Base-by-base conservation (phyloP, 176 grass and related monocot genomes). In the Tuctoria greenei region DNA sequence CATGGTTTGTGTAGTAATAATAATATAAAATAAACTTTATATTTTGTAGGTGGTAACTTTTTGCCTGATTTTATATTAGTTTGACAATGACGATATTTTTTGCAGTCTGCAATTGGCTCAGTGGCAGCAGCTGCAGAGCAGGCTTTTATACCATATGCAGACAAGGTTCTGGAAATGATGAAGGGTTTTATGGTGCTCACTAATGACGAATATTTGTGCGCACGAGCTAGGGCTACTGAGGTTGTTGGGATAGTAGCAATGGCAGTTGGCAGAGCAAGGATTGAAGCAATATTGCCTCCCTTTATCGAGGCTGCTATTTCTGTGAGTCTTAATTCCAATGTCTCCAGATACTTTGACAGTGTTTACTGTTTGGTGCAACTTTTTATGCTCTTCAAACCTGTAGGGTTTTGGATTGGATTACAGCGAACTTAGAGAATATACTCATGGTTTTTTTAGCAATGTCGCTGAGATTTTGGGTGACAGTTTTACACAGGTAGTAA, bases 371-470 rank as follows among this genome's bases (percentile, higher is more conserved):
- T 56, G 64, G 36, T 64, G 38, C 28, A 78, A 76, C 18, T 74
- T 4, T 80, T 74, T 81, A 71, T 67, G 64, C 14, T 44, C 68
- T 50, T 82, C 31, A 14, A 80, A 65, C 25, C 66, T 74, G 64
- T 84, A 99, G 95, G 91, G 91, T 92, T 99, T 95, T 77, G 78
- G 82, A 79, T 84, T 99, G 83, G 89, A 99, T 66, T 95, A 84
- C 74, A 99, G 95, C n/a, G 91, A 99, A 86, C 91, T 99, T 59
- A 88, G 95, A 73, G 95, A 99, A 78, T 95, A 99, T 69, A 90
- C 91, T 81, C 95, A 99, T 88, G 95, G 95, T 24, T 99, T 99
- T 46, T 95, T 99, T 82, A 99, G 91, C 85, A 99, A 99, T 67
- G 55, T 95, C 87, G 91, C 91, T 71, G 95, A 99, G 87, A 99